Conservation (phyloP, 164 flowering plant genomes). For the Warburgia ugandensis region DNA sequence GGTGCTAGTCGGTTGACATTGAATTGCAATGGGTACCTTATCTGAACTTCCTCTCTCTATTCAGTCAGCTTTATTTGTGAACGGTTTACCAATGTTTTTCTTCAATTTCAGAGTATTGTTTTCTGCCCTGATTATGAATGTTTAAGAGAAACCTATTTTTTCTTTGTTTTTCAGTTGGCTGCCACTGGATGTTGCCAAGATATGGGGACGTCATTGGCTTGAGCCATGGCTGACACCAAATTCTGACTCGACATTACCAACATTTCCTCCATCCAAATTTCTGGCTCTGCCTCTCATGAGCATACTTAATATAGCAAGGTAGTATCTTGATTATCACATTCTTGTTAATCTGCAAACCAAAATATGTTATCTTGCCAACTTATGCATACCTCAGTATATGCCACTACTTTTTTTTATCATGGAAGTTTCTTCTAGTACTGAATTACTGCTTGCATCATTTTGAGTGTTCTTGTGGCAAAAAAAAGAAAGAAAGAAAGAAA, state of each 20-base stretch:
- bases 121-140: neutral
- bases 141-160: neutral
- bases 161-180: constrained; percentile 61
- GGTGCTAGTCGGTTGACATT: constrained; percentile 71
- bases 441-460: no score
- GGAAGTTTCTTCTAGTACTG: no score
- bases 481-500: no score
- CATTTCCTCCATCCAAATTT: constrained; percentile 66
- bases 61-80: neutral
- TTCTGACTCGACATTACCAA: constrained; percentile 52
- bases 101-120: no score
- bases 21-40: constrained; percentile 88
- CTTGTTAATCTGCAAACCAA: no score
- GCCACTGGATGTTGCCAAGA: constrained; percentile 84
- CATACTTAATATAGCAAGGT: constrained; percentile 88
- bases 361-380: no score
- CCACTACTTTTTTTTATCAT: no score
- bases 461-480: no score
- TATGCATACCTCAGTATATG: no score
- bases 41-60: neutral
- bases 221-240: constrained; percentile 71
- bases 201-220: constrained; percentile 98
- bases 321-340: constrained; percentile 3
- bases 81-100: no score
- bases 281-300: constrained; percentile 87